phyloP scores from a whole-genome alignment of 208 protist genomes.

The Entamoeba invadens region DNA sequence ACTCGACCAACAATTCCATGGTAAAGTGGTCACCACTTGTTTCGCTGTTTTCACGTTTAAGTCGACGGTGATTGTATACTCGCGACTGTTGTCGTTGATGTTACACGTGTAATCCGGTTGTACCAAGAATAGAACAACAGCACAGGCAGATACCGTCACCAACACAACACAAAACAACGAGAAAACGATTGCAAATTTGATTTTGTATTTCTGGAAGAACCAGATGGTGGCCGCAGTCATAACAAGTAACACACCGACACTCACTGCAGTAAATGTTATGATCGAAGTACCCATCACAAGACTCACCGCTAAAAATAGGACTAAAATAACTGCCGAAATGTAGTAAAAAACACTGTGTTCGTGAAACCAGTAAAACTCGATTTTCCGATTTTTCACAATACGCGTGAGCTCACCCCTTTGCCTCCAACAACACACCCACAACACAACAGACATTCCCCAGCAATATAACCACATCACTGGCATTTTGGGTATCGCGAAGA shows the following conservation, averaged over 20 bases:
- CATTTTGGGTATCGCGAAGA: background rate
- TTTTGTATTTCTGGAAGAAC: background rate
- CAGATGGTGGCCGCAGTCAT: background rate
- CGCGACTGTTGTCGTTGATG: background rate
- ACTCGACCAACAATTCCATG: background rate
- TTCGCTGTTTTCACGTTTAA: background rate
- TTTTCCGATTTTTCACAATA: background rate
- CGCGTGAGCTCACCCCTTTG: background rate
- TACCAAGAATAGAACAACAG: background rate
- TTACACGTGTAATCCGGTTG: background rate
- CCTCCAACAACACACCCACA: background rate
- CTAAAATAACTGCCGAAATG: background rate
- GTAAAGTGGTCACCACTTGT: background rate
- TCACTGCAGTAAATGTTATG: background rate
- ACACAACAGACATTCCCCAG: background rate
- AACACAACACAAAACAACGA: background rate
- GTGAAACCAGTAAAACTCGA: background rate
- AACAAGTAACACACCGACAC: background rate
- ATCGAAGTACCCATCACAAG: background rate
- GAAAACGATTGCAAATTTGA: background rate
- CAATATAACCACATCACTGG: background rate
- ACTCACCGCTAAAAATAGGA: background rate
- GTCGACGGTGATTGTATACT: background rate
- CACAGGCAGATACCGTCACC: background rate
- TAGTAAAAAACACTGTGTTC: background rate